These are phyloP conservation scores for Ustilago shanxiensis DNA, from an alignment of 1,284 basidiomycete genomes.

Conservation along the genomic window DNA sequence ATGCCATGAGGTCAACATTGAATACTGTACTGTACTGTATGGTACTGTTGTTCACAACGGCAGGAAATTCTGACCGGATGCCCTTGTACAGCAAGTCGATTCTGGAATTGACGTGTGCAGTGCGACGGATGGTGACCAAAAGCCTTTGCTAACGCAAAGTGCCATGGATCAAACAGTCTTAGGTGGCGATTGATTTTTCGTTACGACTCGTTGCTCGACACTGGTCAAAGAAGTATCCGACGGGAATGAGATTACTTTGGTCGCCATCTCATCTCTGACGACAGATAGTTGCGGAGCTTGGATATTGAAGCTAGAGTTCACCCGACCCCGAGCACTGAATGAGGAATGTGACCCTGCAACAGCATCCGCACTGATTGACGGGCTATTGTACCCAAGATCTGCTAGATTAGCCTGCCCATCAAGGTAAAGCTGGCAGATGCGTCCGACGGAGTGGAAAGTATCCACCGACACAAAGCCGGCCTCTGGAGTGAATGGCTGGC, in stretches of 20 bases:
- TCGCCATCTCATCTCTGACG: neutral
- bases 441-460: conserved; percentile 2
- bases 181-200: neutral
- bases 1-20: too few relatives aligned
- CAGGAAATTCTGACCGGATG: neutral
- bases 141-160: conserved; percentile 1
- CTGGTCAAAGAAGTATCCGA: neutral
- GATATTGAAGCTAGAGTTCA: neutral
- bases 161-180: neutral
- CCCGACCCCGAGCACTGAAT: neutral
- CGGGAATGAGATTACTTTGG: neutral
- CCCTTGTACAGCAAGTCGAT: neutral
- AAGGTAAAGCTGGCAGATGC: neutral
- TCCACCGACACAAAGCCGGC: neutral
- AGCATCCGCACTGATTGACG: too few relatives aligned
- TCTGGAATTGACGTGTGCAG: neutral
- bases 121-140: too few relatives aligned
- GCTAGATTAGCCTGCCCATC: neutral
- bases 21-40: too few relatives aligned
- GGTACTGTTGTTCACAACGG: neutral
- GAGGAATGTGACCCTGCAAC: neutral
- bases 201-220: too few relatives aligned
- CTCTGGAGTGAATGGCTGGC: neutral
- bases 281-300: neutral
- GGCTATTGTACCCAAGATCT: neutral